Conservation (phyloP, 768 basidiomycete genomes). For the Daedaleopsis nitida region DNA sequence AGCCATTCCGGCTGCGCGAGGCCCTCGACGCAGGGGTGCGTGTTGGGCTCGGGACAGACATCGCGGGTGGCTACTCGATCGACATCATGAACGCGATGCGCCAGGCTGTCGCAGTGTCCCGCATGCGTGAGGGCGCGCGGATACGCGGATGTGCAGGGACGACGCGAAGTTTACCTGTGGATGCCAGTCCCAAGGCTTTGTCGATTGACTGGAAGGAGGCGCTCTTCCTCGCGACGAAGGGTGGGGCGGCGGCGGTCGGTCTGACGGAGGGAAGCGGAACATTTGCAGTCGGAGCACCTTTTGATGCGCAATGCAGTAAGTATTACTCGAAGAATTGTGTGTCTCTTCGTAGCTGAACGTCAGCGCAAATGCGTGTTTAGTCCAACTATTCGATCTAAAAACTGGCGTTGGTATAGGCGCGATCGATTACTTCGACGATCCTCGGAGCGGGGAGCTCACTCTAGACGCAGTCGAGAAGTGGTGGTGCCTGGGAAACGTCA, state of each 20-base stretch:
- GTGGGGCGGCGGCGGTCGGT: conserved; percentile 73
- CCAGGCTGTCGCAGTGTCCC: conserved; percentile 69
- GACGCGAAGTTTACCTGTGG: too few relatives aligned
- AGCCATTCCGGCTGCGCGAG: conserved; percentile 69
- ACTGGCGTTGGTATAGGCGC: conserved; percentile 51
- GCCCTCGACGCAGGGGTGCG: conserved; percentile 63
- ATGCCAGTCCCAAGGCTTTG: conserved; percentile 27
- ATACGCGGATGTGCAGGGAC: conserved; percentile 24
- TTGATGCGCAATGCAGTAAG: conserved; percentile 79
- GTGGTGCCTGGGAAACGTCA: conserved; percentile 81
- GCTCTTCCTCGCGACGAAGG: conserved; percentile 78
- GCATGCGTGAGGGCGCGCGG: conserved; percentile 62
- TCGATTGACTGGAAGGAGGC: conserved; percentile 81
- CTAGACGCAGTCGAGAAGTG: conserved; percentile 78
- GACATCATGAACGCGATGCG: conserved; percentile 84
- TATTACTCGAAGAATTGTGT: conserved; percentile 5
- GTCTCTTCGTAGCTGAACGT: background rate
- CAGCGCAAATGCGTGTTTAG: conserved; percentile 4
- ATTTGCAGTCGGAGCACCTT: conserved; percentile 62
- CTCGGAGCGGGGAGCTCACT: conserved; percentile 27
- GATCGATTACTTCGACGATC: conserved; percentile 68
- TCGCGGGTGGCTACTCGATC: conserved; percentile 83
- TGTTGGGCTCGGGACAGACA: conserved; percentile 83
- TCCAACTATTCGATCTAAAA: conserved; percentile 20
- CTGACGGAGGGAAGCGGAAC: conserved; percentile 48